phyloP scores from a whole-genome alignment of 2,329 filamentous ascomycete species.

The Talaromyces sp. region DNA sequence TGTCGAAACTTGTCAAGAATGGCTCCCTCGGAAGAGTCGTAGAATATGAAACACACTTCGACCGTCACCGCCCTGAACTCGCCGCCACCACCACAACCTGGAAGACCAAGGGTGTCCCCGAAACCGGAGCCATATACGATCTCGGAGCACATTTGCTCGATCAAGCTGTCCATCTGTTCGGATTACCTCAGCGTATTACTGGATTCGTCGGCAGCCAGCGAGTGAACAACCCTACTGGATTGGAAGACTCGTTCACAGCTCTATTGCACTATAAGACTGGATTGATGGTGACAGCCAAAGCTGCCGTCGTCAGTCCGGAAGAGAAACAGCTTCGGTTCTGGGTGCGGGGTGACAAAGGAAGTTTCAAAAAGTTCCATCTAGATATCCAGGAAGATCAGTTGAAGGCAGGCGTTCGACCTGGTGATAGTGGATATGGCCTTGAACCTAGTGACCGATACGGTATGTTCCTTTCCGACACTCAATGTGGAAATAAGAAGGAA shows the following conservation, averaged over 20 bases:
- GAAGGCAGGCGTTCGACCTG: slow-evolving; percentile 58
- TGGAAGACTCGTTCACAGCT: slow-evolving; percentile 54
- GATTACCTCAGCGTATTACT: slow-evolving; percentile 63
- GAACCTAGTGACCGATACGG: slow-evolving; percentile 60
- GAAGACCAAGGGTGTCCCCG: slow-evolving; percentile 65
- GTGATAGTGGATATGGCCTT: slow-evolving; percentile 61
- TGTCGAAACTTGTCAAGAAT: slow-evolving; percentile 59
- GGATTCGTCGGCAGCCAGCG: slow-evolving; percentile 66
- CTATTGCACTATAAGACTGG: slow-evolving; percentile 63
- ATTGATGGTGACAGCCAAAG: slow-evolving; percentile 65
- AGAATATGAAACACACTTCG: slow-evolving; percentile 78
- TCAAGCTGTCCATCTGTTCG: slow-evolving; percentile 68
- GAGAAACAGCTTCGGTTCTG: slow-evolving; percentile 69
- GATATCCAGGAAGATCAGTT: slow-evolving; percentile 75
- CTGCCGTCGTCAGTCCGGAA: slow-evolving; percentile 65
- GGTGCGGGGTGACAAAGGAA: slow-evolving; percentile 70
- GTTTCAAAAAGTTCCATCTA: slow-evolving; percentile 67
- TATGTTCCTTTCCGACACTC: slow-evolving; percentile 24
- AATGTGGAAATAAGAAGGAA: neutral
- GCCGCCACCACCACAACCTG: slow-evolving; percentile 51
- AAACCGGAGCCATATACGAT: slow-evolving; percentile 68
- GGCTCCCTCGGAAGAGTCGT: slow-evolving; percentile 65
- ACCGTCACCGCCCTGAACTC: slow-evolving; percentile 63
- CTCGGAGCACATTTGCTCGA: slow-evolving; percentile 73
- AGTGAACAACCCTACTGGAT: slow-evolving; percentile 50